Evolutionary conservation across 2,329 filamentous ascomycete species (phyloP).

Genomic region (Lasiodiplodia theobromae): DNA sequence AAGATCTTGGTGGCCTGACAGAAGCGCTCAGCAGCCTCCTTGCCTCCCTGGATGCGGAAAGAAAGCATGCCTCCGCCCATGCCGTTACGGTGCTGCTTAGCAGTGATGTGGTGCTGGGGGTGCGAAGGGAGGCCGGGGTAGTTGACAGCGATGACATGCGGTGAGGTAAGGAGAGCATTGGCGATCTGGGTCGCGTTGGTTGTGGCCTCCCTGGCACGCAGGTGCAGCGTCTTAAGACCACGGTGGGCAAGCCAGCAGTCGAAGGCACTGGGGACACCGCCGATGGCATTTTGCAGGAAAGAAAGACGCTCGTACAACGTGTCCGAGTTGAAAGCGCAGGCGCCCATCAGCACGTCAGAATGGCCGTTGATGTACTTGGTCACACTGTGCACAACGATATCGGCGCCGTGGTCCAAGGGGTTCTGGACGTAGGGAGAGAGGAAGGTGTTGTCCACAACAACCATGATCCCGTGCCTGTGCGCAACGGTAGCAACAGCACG

Average conservation of each 20-base stretch:
- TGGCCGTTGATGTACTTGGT: slow-evolving; percentile 99
- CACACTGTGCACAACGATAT: slow-evolving; percentile 95
- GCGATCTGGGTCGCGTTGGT: slow-evolving; percentile 83
- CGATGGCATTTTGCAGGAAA: slow-evolving; percentile 97
- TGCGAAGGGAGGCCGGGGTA: slow-evolving; percentile 92
- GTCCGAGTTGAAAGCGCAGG: slow-evolving; percentile 91
- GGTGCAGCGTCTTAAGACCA: slow-evolving; percentile 93
- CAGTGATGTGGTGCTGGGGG: slow-evolving; percentile 81
- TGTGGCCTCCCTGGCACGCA: slow-evolving; percentile 85
- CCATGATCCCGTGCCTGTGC: slow-evolving; percentile 85
- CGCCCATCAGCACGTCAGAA: slow-evolving; percentile 95
- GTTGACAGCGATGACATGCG: slow-evolving; percentile 87
- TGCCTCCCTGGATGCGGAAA: slow-evolving; percentile 90
- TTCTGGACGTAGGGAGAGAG: slow-evolving; percentile 96
- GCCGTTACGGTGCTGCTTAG: slow-evolving; percentile 90
- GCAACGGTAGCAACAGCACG: slow-evolving; percentile 81
- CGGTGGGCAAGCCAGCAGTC: slow-evolving; percentile 98
- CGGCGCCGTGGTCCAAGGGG: slow-evolving; percentile 91
- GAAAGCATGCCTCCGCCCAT: slow-evolving; percentile 98
- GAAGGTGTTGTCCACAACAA: slow-evolving; percentile 99
- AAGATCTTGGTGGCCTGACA: slow-evolving; percentile 90
- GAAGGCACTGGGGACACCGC: slow-evolving; percentile 91
- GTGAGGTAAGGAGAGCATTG: slow-evolving; percentile 76
- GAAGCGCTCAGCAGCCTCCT: slow-evolving; percentile 86
- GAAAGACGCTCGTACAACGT: slow-evolving; percentile 76